Base-by-base conservation (phyloP, 192 early-diverging fungal species). In the Gaertneriomyces semiglobifer region DNA sequence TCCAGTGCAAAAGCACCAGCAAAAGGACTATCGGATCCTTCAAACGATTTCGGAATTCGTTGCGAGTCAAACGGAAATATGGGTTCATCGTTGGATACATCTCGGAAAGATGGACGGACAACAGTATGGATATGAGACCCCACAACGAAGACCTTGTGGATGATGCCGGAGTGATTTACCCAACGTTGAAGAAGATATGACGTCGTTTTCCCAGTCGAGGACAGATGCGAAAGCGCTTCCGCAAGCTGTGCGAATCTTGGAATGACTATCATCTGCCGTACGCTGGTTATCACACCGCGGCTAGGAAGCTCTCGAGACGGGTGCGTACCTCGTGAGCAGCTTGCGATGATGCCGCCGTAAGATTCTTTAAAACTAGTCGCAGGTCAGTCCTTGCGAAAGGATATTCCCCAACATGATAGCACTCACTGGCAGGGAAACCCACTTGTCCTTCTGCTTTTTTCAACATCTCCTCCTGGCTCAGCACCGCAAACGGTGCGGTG, bases 81-180 rank as follows among this genome's bases (percentile, higher is more conserved):
- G 4, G 19, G 20, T 57, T 16, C 39, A 39, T 39, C 20, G 12
- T 2, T 4, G 38, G 55, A 33, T 57, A 25, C 39, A 33, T 57
- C 39, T 38, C 39, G 14, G 19, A 57, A 38, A 16, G 55, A 57
- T 25, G 55, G 55, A 14, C 55, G 55, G 20, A 57, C 16, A 14
- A 57, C 55, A 12, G 55, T 25, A 57, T 57, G 55, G 12, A 57
- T 6, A 33, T 57, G 7, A 38, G 18, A 16, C 3, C 55, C 55
- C 16, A 57, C 6, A 57, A 57, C 55, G 39, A 57, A 57, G 19
- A 57, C 55, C 39, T 57, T 57, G 55, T 38, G 39, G 14, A 57
- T 57, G 14, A 57, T 12, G 19, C 55, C 55, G 55, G 18, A 16
- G 39, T 57, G 55, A 39, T 57, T 57, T 0, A 57, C 33, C 55